Conservation (phyloP, 1,284 basidiomycete genomes). For the Leccinum cinnamomeum region DNA sequence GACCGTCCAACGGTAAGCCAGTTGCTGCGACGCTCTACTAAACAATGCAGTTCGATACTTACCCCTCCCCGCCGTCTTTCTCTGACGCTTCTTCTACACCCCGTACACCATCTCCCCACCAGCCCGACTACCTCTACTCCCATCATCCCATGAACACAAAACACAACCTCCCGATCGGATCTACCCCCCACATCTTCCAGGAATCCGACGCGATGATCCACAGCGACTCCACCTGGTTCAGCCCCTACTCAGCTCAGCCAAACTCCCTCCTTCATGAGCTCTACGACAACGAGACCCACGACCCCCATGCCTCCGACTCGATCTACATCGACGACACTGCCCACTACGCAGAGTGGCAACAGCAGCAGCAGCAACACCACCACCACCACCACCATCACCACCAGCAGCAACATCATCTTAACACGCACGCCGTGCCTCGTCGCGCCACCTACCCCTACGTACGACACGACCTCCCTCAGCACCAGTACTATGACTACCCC, state of each 20-base stretch:
- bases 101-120: constrained; percentile 65
- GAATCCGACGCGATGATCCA: constrained; percentile 42
- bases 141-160: constrained; percentile 34
- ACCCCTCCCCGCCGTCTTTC: constrained; percentile 51
- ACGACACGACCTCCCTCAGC: constrained; percentile 56
- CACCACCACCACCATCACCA: constrained; percentile 10
- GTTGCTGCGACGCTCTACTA: constrained; percentile 23
- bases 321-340: constrained; percentile 41
- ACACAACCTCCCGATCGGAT: constrained; percentile 47
- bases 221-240: constrained; percentile 29
- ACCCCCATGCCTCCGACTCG: constrained; percentile 45
- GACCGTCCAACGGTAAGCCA: constrained; percentile 13
- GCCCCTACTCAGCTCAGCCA: constrained; percentile 38
- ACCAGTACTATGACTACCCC: constrained; percentile 32
- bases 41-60: constrained; percentile 66
- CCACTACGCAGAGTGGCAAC: constrained; percentile 40
- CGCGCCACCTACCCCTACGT: constrained; percentile 74
- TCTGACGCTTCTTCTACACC: constrained; percentile 61
- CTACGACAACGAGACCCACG: constrained; percentile 58
- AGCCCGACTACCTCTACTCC: constrained; percentile 42
- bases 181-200: constrained; percentile 52
- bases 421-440: constrained; percentile 45
- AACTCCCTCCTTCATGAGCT: constrained; percentile 67
- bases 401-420: not conserved
- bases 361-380: constrained; percentile 34